Evolutionary conservation across 768 basidiomycete genomes (phyloP), one percentile per base, ranked within the genome.

Genomic region (Russula virescens): DNA sequence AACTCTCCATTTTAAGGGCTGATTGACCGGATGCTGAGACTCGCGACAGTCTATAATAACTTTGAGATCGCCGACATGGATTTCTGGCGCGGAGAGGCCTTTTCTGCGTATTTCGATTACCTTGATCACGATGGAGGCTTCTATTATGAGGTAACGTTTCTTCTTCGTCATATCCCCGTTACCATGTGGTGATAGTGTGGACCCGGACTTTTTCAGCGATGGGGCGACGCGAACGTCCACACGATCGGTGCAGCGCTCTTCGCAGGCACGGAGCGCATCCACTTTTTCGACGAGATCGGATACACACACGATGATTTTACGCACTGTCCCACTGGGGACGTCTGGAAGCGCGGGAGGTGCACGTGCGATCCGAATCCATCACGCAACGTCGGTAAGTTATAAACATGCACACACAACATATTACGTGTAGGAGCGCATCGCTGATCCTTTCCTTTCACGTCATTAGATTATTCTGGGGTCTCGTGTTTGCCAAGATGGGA

Each of bases 151-250:
- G 88, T 74, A 31, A 21, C 6, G 58, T 43, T 4, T 8, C 42
- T 18, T 31, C 31, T 31, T 31, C 3, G 31, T 31, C 31, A 31
- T 31, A 31, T 31, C 8, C 31, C 31, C 31, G 5, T 3, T 31
- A 3, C 8, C 3, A 31, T 8, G 31, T 3, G 8, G 3, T 31
- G 31, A 8, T 31, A 3, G 31, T 31, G 31, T n/a, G n/a, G n/a
- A n/a, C n/a, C n/a, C n/a, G n/a, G n/a, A n/a, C 6, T 38, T 38
- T 38, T 38, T 5, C 28, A 89, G 81, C 80, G 87, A 45, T 89
- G 89, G 89, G 91, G 92, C 31, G 92, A 93, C 71, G 92, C 91
- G 1, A 91, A 90, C 0, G 88, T 94, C 0, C 92, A 93, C 68
- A 88, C 87, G 57, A 90, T 94, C 60, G 91, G 86, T 5, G 91